phyloP scores from a whole-genome alignment of 768 basidiomycete species.

The Xanthoconium purpureum region DNA sequence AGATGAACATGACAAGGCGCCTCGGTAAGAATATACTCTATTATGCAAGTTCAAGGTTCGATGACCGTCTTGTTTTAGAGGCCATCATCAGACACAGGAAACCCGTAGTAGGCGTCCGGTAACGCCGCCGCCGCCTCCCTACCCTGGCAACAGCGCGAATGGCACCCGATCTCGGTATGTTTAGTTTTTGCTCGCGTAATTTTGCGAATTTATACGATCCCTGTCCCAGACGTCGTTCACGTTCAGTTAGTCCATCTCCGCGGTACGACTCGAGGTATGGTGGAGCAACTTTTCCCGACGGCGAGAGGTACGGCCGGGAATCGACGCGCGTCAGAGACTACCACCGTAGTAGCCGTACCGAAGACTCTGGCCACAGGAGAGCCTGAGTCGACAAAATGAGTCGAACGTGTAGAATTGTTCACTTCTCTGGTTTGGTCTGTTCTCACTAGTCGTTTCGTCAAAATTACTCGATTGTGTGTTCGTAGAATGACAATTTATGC shows the following conservation, averaged over 20 bases:
- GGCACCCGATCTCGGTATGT: slow-evolving; percentile 42
- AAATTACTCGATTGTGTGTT: slow-evolving; percentile 8
- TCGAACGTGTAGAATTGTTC: slow-evolving; percentile 4
- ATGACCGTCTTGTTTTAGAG: slow-evolving; percentile 5
- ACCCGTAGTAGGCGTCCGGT: slow-evolving; percentile 52
- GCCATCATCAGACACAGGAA: slow-evolving; percentile 20
- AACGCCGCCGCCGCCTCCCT: slow-evolving; percentile 53
- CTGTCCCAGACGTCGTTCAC: slow-evolving; percentile 60
- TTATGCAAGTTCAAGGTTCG: not conserved
- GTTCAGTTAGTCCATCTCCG: slow-evolving; percentile 65
- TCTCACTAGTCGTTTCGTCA: not conserved
- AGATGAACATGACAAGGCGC: slow-evolving; percentile 63
- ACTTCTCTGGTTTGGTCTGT: slow-evolving; percentile 1
- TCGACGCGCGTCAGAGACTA: slow-evolving; percentile 39
- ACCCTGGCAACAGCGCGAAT: slow-evolving; percentile 42
- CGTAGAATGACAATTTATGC: slow-evolving; percentile 2
- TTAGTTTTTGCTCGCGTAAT: not conserved
- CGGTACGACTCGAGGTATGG: slow-evolving; percentile 52
- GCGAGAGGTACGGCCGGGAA: slow-evolving; percentile 49
- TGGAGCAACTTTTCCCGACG: slow-evolving; percentile 38
- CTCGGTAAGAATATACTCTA: slow-evolving; percentile 43
- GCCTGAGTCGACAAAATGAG: slow-evolving; percentile 14
- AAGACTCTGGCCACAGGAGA: slow-evolving; percentile 31
- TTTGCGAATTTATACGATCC: not conserved
- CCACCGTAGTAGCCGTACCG: slow-evolving; percentile 34